phyloP scores from a whole-genome alignment of 2,329 filamentous ascomycete genomes.

The Fusarium nelsonii region DNA sequence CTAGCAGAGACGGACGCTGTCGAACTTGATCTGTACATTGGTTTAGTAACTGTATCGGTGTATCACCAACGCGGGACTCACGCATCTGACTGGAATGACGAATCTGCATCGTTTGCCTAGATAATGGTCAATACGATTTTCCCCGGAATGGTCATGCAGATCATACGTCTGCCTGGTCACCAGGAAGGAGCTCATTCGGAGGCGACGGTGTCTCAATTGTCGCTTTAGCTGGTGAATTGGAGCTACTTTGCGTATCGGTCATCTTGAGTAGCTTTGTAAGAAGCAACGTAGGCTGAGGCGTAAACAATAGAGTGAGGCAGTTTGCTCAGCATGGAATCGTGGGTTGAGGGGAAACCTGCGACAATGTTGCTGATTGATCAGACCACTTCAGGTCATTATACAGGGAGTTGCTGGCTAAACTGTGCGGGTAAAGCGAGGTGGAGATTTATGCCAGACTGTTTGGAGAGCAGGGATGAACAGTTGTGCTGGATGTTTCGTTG shows the following conservation, averaged over 20 bases:
- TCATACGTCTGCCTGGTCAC: neutral
- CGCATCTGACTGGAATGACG: neutral
- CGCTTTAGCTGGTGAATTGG: neutral
- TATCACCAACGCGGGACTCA: neutral
- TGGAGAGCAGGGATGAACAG: too few species aligned
- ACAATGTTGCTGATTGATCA: neutral
- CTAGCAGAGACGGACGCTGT: constrained; percentile 26
- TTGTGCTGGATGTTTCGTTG: too few species aligned
- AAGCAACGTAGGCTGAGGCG: too few species aligned
- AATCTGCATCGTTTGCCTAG: neutral
- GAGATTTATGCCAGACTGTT: too few species aligned
- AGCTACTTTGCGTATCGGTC: neutral
- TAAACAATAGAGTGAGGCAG: too few species aligned
- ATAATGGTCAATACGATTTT: accelerated
- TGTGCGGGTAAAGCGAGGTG: neutral
- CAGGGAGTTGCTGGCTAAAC: neutral
- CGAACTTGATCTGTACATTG: constrained; percentile 11
- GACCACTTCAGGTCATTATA: neutral
- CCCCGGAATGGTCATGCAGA: accelerated
- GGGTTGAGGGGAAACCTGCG: neutral
- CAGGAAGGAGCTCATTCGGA: neutral
- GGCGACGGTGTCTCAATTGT: neutral
- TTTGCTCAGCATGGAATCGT: neutral
- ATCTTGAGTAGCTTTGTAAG: neutral
- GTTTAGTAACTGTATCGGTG: too few species aligned